Base-by-base conservation (phyloP, 257 asterid genomes). In the Petrea volubilis region DNA sequence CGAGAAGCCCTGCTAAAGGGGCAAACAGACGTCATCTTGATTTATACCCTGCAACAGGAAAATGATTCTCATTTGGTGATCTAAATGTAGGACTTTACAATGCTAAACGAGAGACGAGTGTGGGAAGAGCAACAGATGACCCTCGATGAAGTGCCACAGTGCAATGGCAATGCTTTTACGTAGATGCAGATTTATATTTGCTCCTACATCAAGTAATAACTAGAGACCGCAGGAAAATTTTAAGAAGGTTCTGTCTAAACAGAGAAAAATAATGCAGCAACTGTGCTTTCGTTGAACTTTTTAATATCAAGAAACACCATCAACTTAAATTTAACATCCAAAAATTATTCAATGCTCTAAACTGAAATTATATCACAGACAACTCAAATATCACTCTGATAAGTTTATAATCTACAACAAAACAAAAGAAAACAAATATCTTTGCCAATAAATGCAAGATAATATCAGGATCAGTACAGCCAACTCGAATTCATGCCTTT, bases 1-100 rank as follows among this genome's bases (percentile, higher is more conserved):
- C 87, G 87, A 73, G 93, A 75, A 52, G 95, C 92, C 82, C 87
- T 91, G 55, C 53, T 82, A 64, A 89, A 91, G 65, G 97, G 98
- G 65, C 97, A 91, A 74, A 94, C 96, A 18, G 98, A 87, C n/a
- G 84, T 17, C 53, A 47, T 47, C 53, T 47, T 47, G 23, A n/a
- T 47, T 47, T 47, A 13, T 3, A 47, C 7, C n/a, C 53, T 47
- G 53, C 53, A 47, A 47, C 23, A 15, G 8, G 53, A 47, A 15
- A 47, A n/a, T n/a, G n/a, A n/a, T n/a, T n/a, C n/a, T n/a, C n/a
- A n/a, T n/a, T n/a, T n/a, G n/a, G n/a, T n/a, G n/a, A n/a, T n/a
- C n/a, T n/a, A n/a, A n/a, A n/a, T n/a, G n/a, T n/a, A n/a, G n/a
- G n/a, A n/a, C n/a, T n/a, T n/a, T n/a, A n/a, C n/a, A n/a, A n/a